phyloP scores from a whole-genome alignment of 2,329 filamentous ascomycete species.

The Nigrospora osmanthi region DNA sequence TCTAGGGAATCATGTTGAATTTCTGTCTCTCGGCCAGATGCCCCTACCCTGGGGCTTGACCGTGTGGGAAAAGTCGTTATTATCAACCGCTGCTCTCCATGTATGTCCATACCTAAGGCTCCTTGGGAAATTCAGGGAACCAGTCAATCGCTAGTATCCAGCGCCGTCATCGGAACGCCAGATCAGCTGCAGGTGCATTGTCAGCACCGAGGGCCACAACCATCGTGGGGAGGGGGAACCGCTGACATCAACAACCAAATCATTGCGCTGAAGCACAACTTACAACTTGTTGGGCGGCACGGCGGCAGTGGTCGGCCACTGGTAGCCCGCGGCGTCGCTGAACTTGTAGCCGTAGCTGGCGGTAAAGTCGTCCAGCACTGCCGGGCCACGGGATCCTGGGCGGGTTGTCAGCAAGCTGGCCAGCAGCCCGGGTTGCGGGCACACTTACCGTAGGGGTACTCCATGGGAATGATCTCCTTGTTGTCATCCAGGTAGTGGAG shows the following conservation, averaged over 20 bases:
- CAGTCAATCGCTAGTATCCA: no score
- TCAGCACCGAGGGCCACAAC: no score
- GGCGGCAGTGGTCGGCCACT: conserved; percentile 78
- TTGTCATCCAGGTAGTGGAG: conserved; percentile 98
- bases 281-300: conserved; percentile 72
- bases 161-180: no score
- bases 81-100: no score
- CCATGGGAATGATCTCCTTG: conserved; percentile 99
- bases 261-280: conserved; percentile 27
- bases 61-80: no score
- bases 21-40: no score
- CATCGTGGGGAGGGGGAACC: conserved; percentile 3
- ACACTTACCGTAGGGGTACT: conserved; percentile 90
- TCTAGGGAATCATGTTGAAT: no score
- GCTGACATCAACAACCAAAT: conserved; percentile 16
- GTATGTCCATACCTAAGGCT: no score
- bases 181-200: no score
- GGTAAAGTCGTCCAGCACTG: conserved; percentile 96
- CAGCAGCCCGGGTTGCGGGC: no score
- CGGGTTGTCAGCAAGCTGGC: conserved; percentile 12
- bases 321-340: conserved; percentile 90
- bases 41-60: no score
- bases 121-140: no score
- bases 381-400: conserved; percentile 87
- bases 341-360: conserved; percentile 98